Evolutionary conservation across 768 basidiomycete species (phyloP).

Genomic region (Boletus vermiculosoides): DNA sequence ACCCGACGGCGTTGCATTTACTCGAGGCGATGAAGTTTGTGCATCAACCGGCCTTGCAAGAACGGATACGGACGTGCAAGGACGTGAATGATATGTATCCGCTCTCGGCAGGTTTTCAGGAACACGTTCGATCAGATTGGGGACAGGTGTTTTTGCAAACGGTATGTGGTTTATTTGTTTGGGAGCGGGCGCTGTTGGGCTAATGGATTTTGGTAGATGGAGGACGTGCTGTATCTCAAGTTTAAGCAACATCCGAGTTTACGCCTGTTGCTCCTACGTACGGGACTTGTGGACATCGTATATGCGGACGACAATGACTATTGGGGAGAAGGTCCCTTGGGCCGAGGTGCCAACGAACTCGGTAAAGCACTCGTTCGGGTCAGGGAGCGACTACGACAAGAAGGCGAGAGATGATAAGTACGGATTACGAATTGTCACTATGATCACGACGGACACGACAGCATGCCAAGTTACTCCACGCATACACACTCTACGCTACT

Average conservation of each 20-base stretch:
- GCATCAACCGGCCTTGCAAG: slow-evolving; percentile 50
- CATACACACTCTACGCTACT: neutral
- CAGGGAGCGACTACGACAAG: slow-evolving; percentile 44
- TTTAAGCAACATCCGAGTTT: slow-evolving; percentile 69
- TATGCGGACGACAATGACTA: slow-evolving; percentile 60
- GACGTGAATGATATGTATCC: slow-evolving; percentile 40
- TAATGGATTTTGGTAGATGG: slow-evolving; percentile 46
- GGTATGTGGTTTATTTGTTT: slow-evolving; percentile 38
- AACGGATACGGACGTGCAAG: slow-evolving; percentile 49
- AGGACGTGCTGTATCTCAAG: slow-evolving; percentile 64
- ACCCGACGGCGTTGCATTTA: slow-evolving; percentile 73
- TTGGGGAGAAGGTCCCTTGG: slow-evolving; percentile 61
- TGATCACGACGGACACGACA: neutral
- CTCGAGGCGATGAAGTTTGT: slow-evolving; percentile 73
- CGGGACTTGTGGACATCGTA: slow-evolving; percentile 48
- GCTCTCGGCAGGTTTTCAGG: slow-evolving; percentile 33
- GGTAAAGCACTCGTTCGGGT: slow-evolving; percentile 59
- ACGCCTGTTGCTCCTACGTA: slow-evolving; percentile 51
- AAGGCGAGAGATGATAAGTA: slow-evolving; percentile 20
- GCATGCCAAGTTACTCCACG: neutral
- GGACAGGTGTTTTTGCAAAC: slow-evolving; percentile 45
- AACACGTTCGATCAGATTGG: slow-evolving; percentile 57
- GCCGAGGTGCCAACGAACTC: slow-evolving; percentile 58
- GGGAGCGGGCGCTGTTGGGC: neutral
- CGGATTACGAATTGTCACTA: neutral